These are phyloP conservation scores for Cordyceps militaris DNA, from an alignment of 2,329 filamentous ascomycete genomes.

Conservation along the genomic window DNA sequence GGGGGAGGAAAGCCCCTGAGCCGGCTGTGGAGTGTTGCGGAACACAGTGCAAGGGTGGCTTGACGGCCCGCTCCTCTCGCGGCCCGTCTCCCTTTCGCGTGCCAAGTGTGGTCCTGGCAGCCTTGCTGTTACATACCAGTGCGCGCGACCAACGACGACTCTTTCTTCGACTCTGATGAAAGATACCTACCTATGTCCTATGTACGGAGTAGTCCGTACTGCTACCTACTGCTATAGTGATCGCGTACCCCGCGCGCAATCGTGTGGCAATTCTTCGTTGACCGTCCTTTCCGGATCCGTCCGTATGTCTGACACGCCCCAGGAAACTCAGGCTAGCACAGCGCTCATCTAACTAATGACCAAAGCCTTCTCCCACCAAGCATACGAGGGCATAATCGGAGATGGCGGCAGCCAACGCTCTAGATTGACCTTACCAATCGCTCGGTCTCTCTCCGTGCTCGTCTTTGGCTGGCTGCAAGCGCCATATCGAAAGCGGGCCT, in stretches of 20 bases:
- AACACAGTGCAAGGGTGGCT: conserved; percentile 6
- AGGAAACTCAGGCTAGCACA: not conserved
- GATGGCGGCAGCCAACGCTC: conserved; percentile 6
- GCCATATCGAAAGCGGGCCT: not conserved
- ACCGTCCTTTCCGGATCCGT: not conserved
- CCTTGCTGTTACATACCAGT: not conserved
- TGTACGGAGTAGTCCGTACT: too few species aligned
- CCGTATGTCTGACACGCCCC: not conserved
- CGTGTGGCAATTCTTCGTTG: too few species aligned
- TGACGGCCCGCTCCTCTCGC: not conserved
- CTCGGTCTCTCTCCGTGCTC: conserved; percentile 9
- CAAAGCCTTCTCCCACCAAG: not conserved
- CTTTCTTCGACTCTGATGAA: too few species aligned
- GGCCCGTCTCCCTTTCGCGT: not conserved
- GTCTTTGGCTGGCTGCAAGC: not conserved
- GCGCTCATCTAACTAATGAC: not conserved
- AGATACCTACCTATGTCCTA: too few species aligned
- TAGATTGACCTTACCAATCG: conserved; percentile 10
- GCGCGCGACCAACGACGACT: too few species aligned
- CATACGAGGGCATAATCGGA: conserved; percentile 2
- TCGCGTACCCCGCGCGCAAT: too few species aligned
- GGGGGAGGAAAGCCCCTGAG: not conserved
- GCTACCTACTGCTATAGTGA: too few species aligned
- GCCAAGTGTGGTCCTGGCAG: not conserved
- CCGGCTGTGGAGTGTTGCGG: not conserved